These are phyloP conservation scores for Phyllostachys edulis DNA, from an alignment of 176 grass and related monocot species.

Conservation along the genomic window DNA sequence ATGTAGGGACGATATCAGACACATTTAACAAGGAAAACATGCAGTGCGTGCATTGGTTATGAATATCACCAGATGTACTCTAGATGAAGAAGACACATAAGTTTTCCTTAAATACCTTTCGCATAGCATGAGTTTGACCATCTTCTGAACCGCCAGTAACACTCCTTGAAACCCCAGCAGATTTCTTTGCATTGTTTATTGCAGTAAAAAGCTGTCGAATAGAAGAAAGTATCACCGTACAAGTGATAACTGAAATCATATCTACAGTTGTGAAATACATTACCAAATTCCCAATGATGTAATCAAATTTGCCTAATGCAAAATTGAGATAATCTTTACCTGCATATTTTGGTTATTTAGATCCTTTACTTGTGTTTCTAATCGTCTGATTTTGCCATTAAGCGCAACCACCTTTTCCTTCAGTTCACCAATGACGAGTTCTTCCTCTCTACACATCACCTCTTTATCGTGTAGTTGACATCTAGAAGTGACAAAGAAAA, in stretches of 20 bases:
- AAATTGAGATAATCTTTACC: conserved; percentile 35
- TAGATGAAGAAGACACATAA: conserved; percentile 3
- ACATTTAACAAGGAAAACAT: conserved; percentile 11
- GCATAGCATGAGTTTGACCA: conserved; percentile 3
- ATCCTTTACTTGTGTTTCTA: conserved; percentile 65
- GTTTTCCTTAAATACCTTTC: conserved; percentile 46
- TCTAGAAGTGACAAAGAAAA: conserved; percentile 38
- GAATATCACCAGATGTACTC: background rate
- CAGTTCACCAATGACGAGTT: conserved; percentile 56
- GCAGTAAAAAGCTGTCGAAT: conserved; percentile 56
- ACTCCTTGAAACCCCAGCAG: conserved; percentile 27
- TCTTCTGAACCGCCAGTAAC: conserved; percentile 13
- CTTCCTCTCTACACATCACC: conserved; percentile 61
- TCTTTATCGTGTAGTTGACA: conserved; percentile 75
- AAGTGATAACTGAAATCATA: background rate
- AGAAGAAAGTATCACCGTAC: conserved; percentile 20
- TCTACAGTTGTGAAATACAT: conserved; percentile 12
- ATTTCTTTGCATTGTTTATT: conserved; percentile 48
- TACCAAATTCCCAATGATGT: background rate
- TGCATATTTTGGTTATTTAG: conserved; percentile 61
- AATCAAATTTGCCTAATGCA: conserved; percentile 18
- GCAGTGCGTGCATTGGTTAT: background rate
- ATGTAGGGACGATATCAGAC: conserved; percentile 19
- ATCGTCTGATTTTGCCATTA: conserved; percentile 55
- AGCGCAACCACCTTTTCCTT: conserved; percentile 88